These are phyloP conservation scores for Ophiorrhiza pumila DNA, from an alignment of 257 asterid genomes.

Conservation along the genomic window DNA sequence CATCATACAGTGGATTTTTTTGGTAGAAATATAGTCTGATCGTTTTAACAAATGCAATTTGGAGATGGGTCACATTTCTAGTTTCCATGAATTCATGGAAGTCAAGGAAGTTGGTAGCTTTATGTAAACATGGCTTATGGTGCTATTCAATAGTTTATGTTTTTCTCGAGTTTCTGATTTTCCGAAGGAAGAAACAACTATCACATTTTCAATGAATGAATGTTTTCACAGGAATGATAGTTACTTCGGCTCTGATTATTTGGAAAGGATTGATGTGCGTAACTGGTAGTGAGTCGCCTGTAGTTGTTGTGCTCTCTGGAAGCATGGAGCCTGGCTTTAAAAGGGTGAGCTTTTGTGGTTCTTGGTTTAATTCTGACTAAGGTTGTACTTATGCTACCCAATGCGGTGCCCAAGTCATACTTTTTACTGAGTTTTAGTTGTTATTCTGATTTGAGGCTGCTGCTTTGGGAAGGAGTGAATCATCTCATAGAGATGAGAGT, in stretches of 20 bases:
- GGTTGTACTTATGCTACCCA: neutral
- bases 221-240: constrained; percentile 76
- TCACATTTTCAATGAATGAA: constrained; percentile 3
- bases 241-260: constrained; percentile 93
- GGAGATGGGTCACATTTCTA: neutral
- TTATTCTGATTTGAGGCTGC: neutral
- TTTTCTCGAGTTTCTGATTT: neutral
- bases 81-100: too few species aligned
- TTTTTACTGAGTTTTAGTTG: neutral
- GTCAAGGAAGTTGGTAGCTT: too few species aligned
- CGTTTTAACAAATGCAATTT: neutral
- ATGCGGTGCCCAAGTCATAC: neutral
- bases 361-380: neutral
- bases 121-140: neutral
- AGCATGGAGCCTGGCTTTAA: constrained; percentile 99
- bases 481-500: neutral
- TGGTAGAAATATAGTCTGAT: neutral
- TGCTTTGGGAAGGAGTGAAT: neutral
- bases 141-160: neutral
- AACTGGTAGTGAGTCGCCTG: constrained; percentile 98
- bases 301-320: constrained; percentile 98
- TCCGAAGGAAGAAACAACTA: neutral
- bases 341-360: constrained; percentile 58
- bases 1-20: neutral
- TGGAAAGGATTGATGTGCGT: constrained; percentile 97